Conservation (phyloP, 2,329 filamentous ascomycete genomes). For the Stylonectria norvegica region DNA sequence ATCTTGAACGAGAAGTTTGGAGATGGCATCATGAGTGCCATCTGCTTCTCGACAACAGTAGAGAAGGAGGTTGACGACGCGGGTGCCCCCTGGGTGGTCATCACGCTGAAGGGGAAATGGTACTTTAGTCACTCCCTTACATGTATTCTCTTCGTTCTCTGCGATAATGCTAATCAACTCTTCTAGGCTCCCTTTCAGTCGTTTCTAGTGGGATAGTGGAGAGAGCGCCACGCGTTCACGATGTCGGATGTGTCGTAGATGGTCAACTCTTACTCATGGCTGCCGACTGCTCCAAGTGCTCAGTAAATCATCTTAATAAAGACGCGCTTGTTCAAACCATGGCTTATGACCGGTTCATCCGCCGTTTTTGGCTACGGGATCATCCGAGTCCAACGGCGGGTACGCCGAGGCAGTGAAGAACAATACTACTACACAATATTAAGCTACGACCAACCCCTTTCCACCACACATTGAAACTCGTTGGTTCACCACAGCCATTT, state of each 20-base stretch:
- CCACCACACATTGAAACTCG: not conserved
- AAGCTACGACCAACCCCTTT: conserved; percentile 21
- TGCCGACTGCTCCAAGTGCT: too few relatives aligned
- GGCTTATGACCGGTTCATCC: too few relatives aligned
- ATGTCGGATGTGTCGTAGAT: too few relatives aligned
- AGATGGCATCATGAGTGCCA: conserved; percentile 95
- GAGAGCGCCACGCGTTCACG: not conserved
- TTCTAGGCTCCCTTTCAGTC: conserved; percentile 32
- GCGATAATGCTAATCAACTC: conserved; percentile 11
- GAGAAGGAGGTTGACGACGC: conserved; percentile 89
- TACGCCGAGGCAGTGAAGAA: conserved; percentile 12
- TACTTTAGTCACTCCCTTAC: conserved; percentile 40
- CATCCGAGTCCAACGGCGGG: too few relatives aligned
- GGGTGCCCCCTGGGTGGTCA: conserved; percentile 78
- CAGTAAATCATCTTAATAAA: too few relatives aligned
- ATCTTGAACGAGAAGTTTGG: conserved; percentile 93
- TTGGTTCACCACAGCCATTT: not conserved
- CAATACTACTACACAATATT: conserved; percentile 30
- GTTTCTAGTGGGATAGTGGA: conserved; percentile 24
- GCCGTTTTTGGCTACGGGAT: too few relatives aligned
- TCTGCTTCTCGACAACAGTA: conserved; percentile 84
- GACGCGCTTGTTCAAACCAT: too few relatives aligned
- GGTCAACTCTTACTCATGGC: too few relatives aligned
- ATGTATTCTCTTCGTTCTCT: too few relatives aligned
- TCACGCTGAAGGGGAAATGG: conserved; percentile 82